These are phyloP conservation scores for Quercus engelmannii DNA, from an alignment of 306 rosid species.

Conservation along the genomic window DNA sequence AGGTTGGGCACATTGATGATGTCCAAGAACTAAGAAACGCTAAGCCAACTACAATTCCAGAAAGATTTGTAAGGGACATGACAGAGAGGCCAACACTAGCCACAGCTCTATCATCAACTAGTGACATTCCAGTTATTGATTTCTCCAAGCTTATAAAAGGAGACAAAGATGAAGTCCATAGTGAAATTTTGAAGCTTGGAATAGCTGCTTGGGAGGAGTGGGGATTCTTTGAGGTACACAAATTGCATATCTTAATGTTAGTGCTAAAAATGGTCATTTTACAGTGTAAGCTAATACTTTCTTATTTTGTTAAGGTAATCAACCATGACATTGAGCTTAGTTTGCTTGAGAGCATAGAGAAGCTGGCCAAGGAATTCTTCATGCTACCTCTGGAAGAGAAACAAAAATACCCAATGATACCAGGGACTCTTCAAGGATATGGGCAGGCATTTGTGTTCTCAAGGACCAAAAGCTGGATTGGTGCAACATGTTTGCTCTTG, in stretches of 20 bases:
- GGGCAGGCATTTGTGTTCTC: slow-evolving; percentile 98
- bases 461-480: slow-evolving; percentile 91
- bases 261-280: neutral
- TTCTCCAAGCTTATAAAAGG: neutral
- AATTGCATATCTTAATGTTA: neutral
- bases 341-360: slow-evolving; percentile 65
- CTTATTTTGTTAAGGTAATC: slow-evolving; percentile 42
- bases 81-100: slow-evolving; percentile 62
- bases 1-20: slow-evolving; percentile 84
- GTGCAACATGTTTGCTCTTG: slow-evolving; percentile 99
- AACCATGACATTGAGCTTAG: slow-evolving; percentile 74
- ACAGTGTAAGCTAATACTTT: slow-evolving; percentile 22
- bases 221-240: slow-evolving; percentile 73
- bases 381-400: slow-evolving; percentile 87
- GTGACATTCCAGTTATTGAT: slow-evolving; percentile 69
- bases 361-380: slow-evolving; percentile 69
- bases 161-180: neutral
- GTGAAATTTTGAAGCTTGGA: slow-evolving; percentile 51
- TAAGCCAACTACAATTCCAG: slow-evolving; percentile 63
- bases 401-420: slow-evolving; percentile 80
- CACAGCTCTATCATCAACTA: slow-evolving; percentile 26
- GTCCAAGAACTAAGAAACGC: slow-evolving; percentile 84
- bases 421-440: slow-evolving; percentile 90
- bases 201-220: slow-evolving; percentile 59
- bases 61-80: slow-evolving; percentile 77